Conservation (phyloP, 257 asterid species). For the Ophiorrhiza pumila region DNA sequence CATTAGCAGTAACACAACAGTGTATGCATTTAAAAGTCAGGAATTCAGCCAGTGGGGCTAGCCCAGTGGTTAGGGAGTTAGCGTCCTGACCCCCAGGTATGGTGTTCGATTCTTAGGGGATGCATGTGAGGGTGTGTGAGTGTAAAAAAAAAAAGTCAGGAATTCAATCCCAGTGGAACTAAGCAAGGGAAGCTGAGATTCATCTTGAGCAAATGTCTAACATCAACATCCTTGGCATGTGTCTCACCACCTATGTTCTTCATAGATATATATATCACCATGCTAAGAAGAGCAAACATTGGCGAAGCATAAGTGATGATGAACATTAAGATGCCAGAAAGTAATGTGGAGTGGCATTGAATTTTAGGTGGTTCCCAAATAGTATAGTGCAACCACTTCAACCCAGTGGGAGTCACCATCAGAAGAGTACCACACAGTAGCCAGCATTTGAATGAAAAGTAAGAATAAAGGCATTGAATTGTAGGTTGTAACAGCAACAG, state of each 20-base stretch:
- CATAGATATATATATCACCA: constrained; percentile 43
- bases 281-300: constrained; percentile 62
- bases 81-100: too few species aligned
- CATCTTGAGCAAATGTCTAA: constrained; percentile 46
- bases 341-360: constrained; percentile 78
- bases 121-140: too few species aligned
- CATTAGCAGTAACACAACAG: constrained; percentile 66
- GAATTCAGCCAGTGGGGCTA: too few species aligned
- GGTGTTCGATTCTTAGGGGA: too few species aligned
- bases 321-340: constrained; percentile 86
- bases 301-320: constrained; percentile 89
- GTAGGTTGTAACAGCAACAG: constrained; percentile 78
- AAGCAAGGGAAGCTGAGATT: constrained; percentile 63
- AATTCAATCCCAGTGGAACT: constrained; percentile 67
- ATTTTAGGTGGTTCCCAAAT: too few species aligned
- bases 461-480: constrained; percentile 57
- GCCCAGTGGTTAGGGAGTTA: too few species aligned
- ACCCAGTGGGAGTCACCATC: constrained; percentile 49
- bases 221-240: constrained; percentile 23
- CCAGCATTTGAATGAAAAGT: constrained; percentile 57
- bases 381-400: constrained; percentile 80
- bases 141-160: too few species aligned
- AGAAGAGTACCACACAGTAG: constrained; percentile 41
- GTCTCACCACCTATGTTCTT: constrained; percentile 29
- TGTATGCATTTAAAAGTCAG: constrained; percentile 67